Evolutionary conservation across 2,329 filamentous ascomycete genomes (phyloP), one percentile per base, ranked within the genome.

Genomic region (Coniosporium tulheliwenetii): DNA sequence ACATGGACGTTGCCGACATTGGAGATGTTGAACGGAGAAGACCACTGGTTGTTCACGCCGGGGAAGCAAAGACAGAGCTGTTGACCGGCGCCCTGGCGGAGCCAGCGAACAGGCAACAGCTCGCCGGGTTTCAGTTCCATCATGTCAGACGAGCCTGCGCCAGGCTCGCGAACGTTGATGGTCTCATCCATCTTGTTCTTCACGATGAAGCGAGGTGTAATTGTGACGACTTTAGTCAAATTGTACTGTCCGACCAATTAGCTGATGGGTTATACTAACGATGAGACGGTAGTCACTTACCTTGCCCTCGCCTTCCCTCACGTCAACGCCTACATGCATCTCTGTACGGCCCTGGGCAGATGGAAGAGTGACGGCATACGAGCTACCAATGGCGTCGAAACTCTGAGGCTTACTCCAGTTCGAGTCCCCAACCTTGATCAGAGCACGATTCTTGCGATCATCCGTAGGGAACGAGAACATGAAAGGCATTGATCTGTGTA

Each of bases 351-450:
- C 79, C 35, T 71, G 73, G 2, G 73, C 63, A 0, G 86, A 85
- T 39, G 82, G 81, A 30, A 98, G 69, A 30, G 91, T 75, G 31
- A 94, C 83, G 50, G 95, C 87, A 12, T 85, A 81, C 1, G 81
- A 86, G 52, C 89, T 96, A 30, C 91, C 91, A 47, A 98, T 91
- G 14, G 91, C 91, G 55, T 98, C 93, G 52, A 98, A 94, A 70
- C 85, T 95, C 57, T 96, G 89, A 1, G 89, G 85, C 56, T 91
- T 94, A 63, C 91, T 96, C 93, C 91, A 98, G 44, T 79, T 75
- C 1, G 91, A 95, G 41, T 93, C 82, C 5, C 82, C 85, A 34
- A 95, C 76, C 62, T 85, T 93, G 44, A 98, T 66, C 36, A 93
- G 66, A 5, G 85, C 86, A 48, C 91, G 78, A 58, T 98, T 98